Evolutionary conservation across 805 yeast species (phyloP).

Genomic region (Cyberlindnera lachancei): DNA sequence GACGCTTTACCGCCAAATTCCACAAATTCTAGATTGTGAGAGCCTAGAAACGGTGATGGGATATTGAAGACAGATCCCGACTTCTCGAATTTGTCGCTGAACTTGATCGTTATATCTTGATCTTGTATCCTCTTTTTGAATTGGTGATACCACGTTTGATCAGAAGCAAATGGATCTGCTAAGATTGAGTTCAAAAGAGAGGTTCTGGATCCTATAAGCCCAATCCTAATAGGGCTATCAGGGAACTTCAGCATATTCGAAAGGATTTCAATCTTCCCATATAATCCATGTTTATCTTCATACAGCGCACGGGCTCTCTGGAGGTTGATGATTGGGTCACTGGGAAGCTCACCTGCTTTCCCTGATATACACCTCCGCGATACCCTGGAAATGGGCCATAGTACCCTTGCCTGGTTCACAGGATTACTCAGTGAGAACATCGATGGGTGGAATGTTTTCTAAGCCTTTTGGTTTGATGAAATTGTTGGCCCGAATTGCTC

Average conservation of each 20-base stretch:
- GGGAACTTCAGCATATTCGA: slow-evolving; percentile 8
- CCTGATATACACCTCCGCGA: too few relatives aligned
- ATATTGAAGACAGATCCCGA: slow-evolving; percentile 14
- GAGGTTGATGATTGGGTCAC: slow-evolving; percentile 13
- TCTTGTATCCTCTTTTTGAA: slow-evolving; percentile 4
- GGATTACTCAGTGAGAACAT: too few relatives aligned
- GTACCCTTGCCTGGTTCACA: too few relatives aligned
- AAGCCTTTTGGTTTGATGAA: too few relatives aligned
- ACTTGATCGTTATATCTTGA: slow-evolving; percentile 13
- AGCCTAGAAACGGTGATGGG: slow-evolving; percentile 23
- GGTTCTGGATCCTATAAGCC: slow-evolving; percentile 20
- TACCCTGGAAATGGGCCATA: too few relatives aligned
- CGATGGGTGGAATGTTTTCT: too few relatives aligned
- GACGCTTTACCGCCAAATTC: slow-evolving; percentile 13
- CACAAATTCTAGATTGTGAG: slow-evolving; percentile 19
- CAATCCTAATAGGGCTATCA: slow-evolving; percentile 22
- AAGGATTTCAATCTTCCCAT: slow-evolving; percentile 21
- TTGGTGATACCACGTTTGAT: slow-evolving; percentile 24
- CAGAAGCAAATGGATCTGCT: slow-evolving; percentile 26
- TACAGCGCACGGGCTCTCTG: slow-evolving; percentile 13
- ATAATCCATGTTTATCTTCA: slow-evolving; percentile 18
- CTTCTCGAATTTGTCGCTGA: slow-evolving; percentile 16
- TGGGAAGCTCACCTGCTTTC: slow-evolving; percentile 1
- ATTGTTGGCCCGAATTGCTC: too few relatives aligned
- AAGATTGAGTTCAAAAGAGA: slow-evolving; percentile 23